These are phyloP conservation scores for Trichoderma sp. DNA, from an alignment of 2,329 filamentous ascomycete species.

Conservation along the genomic window DNA sequence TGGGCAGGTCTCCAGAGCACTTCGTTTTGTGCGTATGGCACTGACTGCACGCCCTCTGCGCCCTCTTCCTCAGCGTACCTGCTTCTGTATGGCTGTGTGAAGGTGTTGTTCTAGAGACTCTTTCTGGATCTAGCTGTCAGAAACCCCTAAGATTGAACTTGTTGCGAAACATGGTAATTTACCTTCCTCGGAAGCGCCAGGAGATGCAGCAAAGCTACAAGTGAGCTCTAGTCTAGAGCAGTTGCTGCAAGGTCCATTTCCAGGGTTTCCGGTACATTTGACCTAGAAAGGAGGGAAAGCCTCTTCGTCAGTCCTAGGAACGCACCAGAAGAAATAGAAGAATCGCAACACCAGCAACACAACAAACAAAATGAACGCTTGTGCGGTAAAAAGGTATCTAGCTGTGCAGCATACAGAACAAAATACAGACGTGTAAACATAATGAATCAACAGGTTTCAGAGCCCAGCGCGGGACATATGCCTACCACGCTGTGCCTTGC, in stretches of 20 bases:
- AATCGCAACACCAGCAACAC: neutral
- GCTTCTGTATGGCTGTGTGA: slow-evolving; percentile 43
- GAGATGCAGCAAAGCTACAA: slow-evolving; percentile 35
- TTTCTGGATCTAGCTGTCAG: slow-evolving; percentile 25
- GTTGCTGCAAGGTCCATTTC: slow-evolving; percentile 37
- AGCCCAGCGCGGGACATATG: neutral
- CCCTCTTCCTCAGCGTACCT: slow-evolving; percentile 41
- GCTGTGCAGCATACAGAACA: neutral
- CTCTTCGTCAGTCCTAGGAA: neutral
- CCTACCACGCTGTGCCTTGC: neutral
- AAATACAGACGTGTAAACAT: neutral
- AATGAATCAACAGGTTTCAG: neutral
- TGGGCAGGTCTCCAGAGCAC: slow-evolving; percentile 42
- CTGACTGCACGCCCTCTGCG: slow-evolving; percentile 42
- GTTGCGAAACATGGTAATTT: slow-evolving; percentile 8
- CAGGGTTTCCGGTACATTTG: slow-evolving; percentile 42
- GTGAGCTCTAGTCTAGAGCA: slow-evolving; percentile 38
- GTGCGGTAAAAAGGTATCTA: neutral
- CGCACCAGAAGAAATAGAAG: neutral
- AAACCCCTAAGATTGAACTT: neutral
- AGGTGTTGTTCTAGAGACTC: slow-evolving; percentile 39
- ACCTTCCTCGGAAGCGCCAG: slow-evolving; percentile 27
- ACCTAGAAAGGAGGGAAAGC: slow-evolving; percentile 32
- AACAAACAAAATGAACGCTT: neutral
- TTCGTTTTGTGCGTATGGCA: slow-evolving; percentile 45